Base-by-base conservation (phyloP, 2,329 filamentous ascomycete genomes). In the Aspergillus felis region DNA sequence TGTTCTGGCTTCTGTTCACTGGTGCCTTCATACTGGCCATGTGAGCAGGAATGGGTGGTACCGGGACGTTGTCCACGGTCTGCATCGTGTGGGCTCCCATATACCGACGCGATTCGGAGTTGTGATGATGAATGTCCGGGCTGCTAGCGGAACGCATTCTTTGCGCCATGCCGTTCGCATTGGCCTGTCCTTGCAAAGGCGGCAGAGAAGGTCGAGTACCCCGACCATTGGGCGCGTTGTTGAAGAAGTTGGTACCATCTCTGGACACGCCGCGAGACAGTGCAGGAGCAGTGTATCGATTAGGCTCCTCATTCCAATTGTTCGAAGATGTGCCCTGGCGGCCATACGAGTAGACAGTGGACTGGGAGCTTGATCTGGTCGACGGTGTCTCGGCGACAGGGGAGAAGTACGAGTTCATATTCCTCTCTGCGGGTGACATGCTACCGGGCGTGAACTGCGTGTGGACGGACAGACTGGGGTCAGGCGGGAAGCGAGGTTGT, bases 131-230 rank as follows among this genome's bases (percentile, higher is more conserved):
- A 66, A 96, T 96, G 72, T 97, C 92, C 7, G 94, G 93, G 61
- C 92, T 97, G 77, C 93, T 97, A 68, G 95, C 95, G 41, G 92
- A 96, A 62, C 94, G 85, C 76, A 90, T 88, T 64, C 92, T 84
- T 71, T 91, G 87, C 61, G 87, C 73, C 62, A 71, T 73, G 57
- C 75, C 71, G 78, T 70, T 79, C 66, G 81, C 78, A 65, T 85
- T 77, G 66, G 85, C 77, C 66, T 83, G 74, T 62, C 70, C 78
- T 64, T 86, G 80, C 82, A 91, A 87, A 20, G 85, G 88, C 47
- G 89, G 90, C 65, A 95, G 80, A 10, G 90, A 95, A 24, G 91
- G 91, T n/a, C 89, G 87, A 52, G 71, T 66, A 51, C 56, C 56
- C 64, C 75, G 74, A 48, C 85, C 83, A 66, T 84, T 86, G 63